Percentiles rank a stretch among this genome's conserved stretches.
Evolutionary conservation across 805 yeast species (phyloP).

Genomic region (Candida khao-thaluensis): DNA sequence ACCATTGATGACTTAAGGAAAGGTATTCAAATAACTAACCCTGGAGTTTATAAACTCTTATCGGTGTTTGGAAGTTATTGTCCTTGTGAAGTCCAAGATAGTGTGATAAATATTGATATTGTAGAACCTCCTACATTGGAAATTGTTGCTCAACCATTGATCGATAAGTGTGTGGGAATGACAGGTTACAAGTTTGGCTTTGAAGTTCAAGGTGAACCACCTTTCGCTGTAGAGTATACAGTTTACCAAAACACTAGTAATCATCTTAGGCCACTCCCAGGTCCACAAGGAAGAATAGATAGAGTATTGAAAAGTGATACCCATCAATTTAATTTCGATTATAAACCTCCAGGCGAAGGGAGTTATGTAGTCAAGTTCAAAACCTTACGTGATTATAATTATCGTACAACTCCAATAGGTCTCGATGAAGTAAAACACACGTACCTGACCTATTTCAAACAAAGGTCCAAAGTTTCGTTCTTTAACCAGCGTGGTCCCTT

Average conservation of each 20-base stretch:
- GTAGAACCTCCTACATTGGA: slow-evolving; percentile 42
- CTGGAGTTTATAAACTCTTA: slow-evolving; percentile 66
- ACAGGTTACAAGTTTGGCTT: slow-evolving; percentile 73
- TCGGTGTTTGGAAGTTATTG: slow-evolving; percentile 62
- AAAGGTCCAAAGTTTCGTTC: slow-evolving; percentile 51
- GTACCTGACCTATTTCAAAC: slow-evolving; percentile 69
- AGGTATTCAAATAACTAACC: slow-evolving; percentile 43
- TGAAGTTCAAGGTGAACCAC: slow-evolving; percentile 77
- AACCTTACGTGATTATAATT: slow-evolving; percentile 55
- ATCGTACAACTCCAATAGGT: slow-evolving; percentile 46
- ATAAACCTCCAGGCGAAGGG: slow-evolving; percentile 81
- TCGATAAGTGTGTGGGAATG: slow-evolving; percentile 90
- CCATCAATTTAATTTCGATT: slow-evolving; percentile 44
- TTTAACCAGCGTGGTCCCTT: slow-evolving; percentile 17
- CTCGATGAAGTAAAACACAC: slow-evolving; percentile 44
- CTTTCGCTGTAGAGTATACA: slow-evolving; percentile 66
- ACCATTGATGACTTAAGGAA: slow-evolving; percentile 23
- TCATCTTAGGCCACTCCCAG: slow-evolving; percentile 29
- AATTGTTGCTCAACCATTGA: slow-evolving; percentile 56
- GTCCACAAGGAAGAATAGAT: slow-evolving; percentile 28
- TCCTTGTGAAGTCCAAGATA: slow-evolving; percentile 56
- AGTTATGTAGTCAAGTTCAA: slow-evolving; percentile 72
- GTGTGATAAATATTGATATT: slow-evolving; percentile 39
- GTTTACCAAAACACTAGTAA: slow-evolving; percentile 46
- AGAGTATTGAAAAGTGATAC: slow-evolving; percentile 29